Evolutionary conservation across 176 grass and related monocot species (phyloP).

Genomic region (Microstegium vimineum): DNA sequence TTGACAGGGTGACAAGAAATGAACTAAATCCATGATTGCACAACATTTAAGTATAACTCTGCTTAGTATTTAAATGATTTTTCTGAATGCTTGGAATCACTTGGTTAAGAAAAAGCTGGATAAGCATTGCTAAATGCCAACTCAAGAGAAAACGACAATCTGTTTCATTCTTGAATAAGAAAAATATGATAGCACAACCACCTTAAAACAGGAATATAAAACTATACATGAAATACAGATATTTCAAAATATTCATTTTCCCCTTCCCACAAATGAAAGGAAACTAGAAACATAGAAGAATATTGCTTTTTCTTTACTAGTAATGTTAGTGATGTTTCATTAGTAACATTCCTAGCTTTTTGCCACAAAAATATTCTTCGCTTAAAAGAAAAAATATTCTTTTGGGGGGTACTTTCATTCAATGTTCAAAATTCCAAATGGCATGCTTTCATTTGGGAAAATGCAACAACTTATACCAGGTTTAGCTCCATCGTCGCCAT

Average conservation of each 20-base stretch:
- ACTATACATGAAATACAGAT: not conserved
- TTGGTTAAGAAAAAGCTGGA: not conserved
- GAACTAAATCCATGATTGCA: not conserved
- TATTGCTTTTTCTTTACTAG: not conserved
- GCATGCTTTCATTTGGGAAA: not conserved
- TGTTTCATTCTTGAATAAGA: not conserved
- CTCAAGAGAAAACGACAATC: not conserved
- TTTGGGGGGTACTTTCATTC: not conserved
- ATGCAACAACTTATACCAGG: slow-evolving; percentile 45
- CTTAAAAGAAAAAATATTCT: not conserved
- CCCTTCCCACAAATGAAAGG: not conserved
- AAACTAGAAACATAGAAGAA: not conserved
- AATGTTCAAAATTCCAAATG: slow-evolving; percentile 2
- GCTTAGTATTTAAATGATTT: slow-evolving; percentile 6
- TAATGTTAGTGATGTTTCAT: not conserved
- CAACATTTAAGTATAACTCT: not conserved
- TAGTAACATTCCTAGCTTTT: not conserved
- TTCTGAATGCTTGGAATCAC: not conserved
- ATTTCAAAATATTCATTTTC: slow-evolving; percentile 8
- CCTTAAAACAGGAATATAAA: not conserved
- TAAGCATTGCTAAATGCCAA: not conserved
- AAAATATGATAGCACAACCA: slow-evolving; percentile 4
- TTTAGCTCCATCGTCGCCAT: slow-evolving; percentile 60
- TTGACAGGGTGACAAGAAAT: not conserved
- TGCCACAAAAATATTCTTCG: not conserved